Base-by-base conservation (phyloP, 2,329 filamentous ascomycete species). In the Furcasterigmium furcatum region DNA sequence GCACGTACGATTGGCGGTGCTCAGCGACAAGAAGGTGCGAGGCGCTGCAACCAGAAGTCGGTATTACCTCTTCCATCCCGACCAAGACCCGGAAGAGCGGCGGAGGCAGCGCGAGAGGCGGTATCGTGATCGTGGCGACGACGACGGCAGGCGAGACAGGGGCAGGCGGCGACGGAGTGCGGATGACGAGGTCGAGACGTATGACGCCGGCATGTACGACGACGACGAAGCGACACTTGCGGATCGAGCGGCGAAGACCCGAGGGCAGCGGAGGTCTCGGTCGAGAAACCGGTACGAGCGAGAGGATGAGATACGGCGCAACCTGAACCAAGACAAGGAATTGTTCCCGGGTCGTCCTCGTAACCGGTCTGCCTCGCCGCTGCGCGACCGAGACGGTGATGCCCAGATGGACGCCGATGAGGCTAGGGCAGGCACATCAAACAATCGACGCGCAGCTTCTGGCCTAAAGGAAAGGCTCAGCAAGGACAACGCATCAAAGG, bases 31-130 rank as follows among this genome's bases (percentile, higher is more conserved):
- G 61, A 99, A 99, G 67, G 79, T 83, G 57, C 79, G 74, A 36
- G 85, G 88, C 34, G 92, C 94, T 2, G 81, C 89, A 10, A 79
- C 86, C 42, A 79, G 87, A 50, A 97, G 92, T 66, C 80, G 89
- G 12, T 97, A 95, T 70, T 99, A 99, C 62, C 81, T 96, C 29
- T 78, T 94, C 58, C 88, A 97, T 56, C 92, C 92, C 1, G 88
- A 96, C 56, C 83, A 91, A 60, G 91, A 96, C 58, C 90, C 87
- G 3, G 84, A 85, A 54, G 90, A 88, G 67, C 79, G 81, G 43
- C 72, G 83, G 51, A 77, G 84, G 48, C 34, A 36, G 34, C 74
- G 73, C 47, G 73, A 79, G 42, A 73, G 74, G 49, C 77, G 74
- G 59, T 88, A 85, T 60, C 80, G 83, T 52, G 81, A 84, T 21